phyloP scores from a whole-genome alignment of 805 yeast species.

The Starmera quercuum region DNA sequence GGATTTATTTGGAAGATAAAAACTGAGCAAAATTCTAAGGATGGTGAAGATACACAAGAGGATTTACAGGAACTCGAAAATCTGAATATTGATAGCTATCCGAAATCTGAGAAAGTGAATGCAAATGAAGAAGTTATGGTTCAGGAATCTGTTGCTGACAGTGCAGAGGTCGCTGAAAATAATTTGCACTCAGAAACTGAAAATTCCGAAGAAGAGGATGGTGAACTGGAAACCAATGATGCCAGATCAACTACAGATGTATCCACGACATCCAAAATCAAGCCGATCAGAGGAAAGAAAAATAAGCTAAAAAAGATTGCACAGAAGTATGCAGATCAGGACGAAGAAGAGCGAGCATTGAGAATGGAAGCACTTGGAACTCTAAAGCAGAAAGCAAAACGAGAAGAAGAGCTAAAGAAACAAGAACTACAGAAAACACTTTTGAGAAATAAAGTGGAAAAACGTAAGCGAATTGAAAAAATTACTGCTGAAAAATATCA shows the following conservation, averaged over 20 bases:
- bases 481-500: constrained; percentile 24
- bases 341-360: constrained; percentile 72
- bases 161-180: constrained; percentile 3
- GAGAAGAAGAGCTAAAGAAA: constrained; percentile 27
- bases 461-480: constrained; percentile 31
- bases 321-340: constrained; percentile 82
- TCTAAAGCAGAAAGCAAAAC: constrained; percentile 44
- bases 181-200: neutral
- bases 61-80: too few species aligned
- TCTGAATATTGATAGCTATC: too few species aligned
- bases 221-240: constrained; percentile 2
- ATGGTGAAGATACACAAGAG: constrained; percentile 5
- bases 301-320: constrained; percentile 78
- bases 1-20: constrained; percentile 72
- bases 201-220: constrained; percentile 2
- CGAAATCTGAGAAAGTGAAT: too few species aligned
- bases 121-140: too few species aligned
- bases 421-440: constrained; percentile 25
- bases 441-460: constrained; percentile 25
- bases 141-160: too few species aligned
- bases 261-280: constrained; percentile 15
- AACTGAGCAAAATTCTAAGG: constrained; percentile 39
- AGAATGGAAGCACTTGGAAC: constrained; percentile 84
- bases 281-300: constrained; percentile 73
- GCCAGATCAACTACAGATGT: neutral